Evolutionary conservation across 257 asterid genomes (phyloP).

Genomic region (Vinca minor): DNA sequence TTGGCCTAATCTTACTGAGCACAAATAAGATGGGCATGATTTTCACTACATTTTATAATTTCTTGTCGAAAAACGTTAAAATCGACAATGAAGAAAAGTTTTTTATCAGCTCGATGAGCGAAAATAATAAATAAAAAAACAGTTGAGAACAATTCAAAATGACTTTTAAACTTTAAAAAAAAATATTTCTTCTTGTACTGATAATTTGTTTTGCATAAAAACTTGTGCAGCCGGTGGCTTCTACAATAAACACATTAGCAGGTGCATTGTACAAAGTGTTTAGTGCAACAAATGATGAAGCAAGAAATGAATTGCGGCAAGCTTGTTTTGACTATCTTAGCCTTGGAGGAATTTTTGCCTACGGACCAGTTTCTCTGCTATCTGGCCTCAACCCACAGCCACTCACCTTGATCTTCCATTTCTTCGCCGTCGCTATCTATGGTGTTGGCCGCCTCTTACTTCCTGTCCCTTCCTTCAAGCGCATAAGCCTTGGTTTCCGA

Average conservation of each 20-base stretch:
- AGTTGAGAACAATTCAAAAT: no score
- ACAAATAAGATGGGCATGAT: no score
- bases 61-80: no score
- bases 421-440: slow-evolving; percentile 25
- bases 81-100: no score
- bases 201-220: not conserved
- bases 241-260: slow-evolving; percentile 24
- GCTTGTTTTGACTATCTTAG: slow-evolving; percentile 27
- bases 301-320: slow-evolving; percentile 22
- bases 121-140: no score
- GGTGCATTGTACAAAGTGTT: slow-evolving; percentile 26
- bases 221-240: slow-evolving; percentile 21
- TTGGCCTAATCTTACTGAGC: no score
- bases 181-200: not conserved
- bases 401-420: slow-evolving; percentile 15
- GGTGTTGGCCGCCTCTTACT: slow-evolving; percentile 23
- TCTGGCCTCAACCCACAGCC: slow-evolving; percentile 28
- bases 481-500: slow-evolving; percentile 15
- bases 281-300: slow-evolving; percentile 16
- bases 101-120: no score
- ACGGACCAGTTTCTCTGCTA: slow-evolving; percentile 21
- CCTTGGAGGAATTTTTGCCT: slow-evolving; percentile 23
- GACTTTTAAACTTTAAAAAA: no score
- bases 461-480: slow-evolving; percentile 20
- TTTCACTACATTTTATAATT: no score